phyloP scores from a whole-genome alignment of 1,284 basidiomycete genomes.

The Pseudozyma tsukubaensis region DNA sequence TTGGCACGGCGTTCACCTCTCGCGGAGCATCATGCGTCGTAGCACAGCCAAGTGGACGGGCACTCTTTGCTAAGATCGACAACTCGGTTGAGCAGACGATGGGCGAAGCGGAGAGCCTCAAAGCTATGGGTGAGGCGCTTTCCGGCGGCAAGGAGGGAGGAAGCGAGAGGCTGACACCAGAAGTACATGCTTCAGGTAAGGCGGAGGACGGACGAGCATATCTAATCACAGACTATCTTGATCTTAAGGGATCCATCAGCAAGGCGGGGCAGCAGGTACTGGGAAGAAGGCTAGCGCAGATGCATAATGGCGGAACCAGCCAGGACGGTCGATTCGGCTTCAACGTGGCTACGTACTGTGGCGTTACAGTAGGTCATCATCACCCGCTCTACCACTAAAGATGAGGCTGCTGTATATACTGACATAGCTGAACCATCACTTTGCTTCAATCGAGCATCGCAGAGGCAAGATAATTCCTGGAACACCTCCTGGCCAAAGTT shows the following conservation, averaged over 20 bases:
- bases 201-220: slow-evolving; percentile 26
- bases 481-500: slow-evolving; percentile 40
- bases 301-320: slow-evolving; percentile 30
- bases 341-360: slow-evolving; percentile 34
- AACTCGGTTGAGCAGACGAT: slow-evolving; percentile 31
- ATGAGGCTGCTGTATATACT: neutral
- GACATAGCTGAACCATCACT: neutral
- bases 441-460: neutral
- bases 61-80: slow-evolving; percentile 36
- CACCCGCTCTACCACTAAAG: too few species aligned
- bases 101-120: slow-evolving; percentile 37
- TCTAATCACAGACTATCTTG: slow-evolving; percentile 37
- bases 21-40: slow-evolving; percentile 21
- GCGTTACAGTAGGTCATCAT: slow-evolving; percentile 28
- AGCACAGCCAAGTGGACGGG: slow-evolving; percentile 24
- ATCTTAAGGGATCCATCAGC: slow-evolving; percentile 26
- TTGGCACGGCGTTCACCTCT: slow-evolving; percentile 24
- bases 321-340: slow-evolving; percentile 35
- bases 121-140: slow-evolving; percentile 20
- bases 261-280: slow-evolving; percentile 19
- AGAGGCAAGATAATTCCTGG: slow-evolving; percentile 45
- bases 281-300: slow-evolving; percentile 25
- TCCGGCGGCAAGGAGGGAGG: neutral
- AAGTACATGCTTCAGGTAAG: slow-evolving; percentile 34
- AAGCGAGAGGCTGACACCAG: slow-evolving; percentile 15